Evolutionary conservation across 495 filamentous ascomycete genomes (phyloP).

Genomic region (Penicillium dipodomyicola): DNA sequence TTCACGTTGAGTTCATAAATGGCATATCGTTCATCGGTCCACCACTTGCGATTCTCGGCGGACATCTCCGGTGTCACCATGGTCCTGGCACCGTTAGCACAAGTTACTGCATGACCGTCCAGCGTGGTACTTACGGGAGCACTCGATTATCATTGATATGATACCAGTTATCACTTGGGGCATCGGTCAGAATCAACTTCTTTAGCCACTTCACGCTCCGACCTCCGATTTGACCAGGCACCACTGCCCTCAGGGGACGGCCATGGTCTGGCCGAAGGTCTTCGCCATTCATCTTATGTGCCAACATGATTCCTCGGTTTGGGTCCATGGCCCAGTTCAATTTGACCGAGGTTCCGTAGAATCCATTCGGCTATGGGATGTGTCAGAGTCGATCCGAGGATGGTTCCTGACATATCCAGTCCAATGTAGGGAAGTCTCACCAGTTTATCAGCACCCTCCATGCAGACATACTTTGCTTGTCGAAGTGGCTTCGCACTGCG

Average conservation of each 20-base stretch:
- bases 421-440: constrained; percentile 34
- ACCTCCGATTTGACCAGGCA: constrained; percentile 92
- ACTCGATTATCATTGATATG: constrained; percentile 95
- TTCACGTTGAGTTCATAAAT: constrained; percentile 94
- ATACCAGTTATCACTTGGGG: constrained; percentile 92
- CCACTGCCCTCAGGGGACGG: constrained; percentile 76
- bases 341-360: constrained; percentile 87
- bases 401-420: not conserved
- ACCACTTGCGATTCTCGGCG: constrained; percentile 71
- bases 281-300: constrained; percentile 93
- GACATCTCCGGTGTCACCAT: constrained; percentile 83
- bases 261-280: constrained; percentile 82
- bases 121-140: constrained; percentile 55
- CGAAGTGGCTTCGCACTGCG: constrained; percentile 64
- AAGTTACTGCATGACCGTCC: not conserved
- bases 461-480: constrained; percentile 80
- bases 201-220: constrained; percentile 96
- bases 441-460: constrained; percentile 88
- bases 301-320: constrained; percentile 83
- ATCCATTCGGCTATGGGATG: constrained; percentile 68
- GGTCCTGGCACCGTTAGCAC: constrained; percentile 45
- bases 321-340: constrained; percentile 86
- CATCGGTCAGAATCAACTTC: constrained; percentile 71
- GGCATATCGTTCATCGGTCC: constrained; percentile 89
- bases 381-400: constrained; percentile 3